Evolutionary conservation across 495 filamentous ascomycete species (phyloP).

Genomic region (Mycothermus thermophilus): DNA sequence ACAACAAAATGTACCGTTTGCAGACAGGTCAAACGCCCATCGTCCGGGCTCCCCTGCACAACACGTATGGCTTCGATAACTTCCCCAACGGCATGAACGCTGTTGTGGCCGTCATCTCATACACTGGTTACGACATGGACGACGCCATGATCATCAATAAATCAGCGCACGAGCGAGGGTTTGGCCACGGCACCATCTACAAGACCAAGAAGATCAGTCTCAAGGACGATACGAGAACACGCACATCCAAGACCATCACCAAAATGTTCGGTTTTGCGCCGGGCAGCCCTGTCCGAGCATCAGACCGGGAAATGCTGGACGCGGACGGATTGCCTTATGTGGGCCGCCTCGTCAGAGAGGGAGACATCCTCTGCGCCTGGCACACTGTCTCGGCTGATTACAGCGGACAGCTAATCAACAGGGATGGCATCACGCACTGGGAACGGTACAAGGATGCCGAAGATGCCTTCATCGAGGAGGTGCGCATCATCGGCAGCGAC

Average conservation of each 20-base stretch:
- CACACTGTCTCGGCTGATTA: conserved; percentile 76
- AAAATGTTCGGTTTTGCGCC: conserved; percentile 83
- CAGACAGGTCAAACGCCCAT: conserved; percentile 95
- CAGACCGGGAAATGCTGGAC: conserved; percentile 57
- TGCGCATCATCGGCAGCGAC: conserved; percentile 76
- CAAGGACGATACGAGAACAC: conserved; percentile 50
- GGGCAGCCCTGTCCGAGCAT: conserved; percentile 45
- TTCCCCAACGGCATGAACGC: conserved; percentile 98
- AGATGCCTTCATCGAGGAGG: conserved; percentile 77
- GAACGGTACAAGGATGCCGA: conserved; percentile 88
- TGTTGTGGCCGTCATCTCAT: conserved; percentile 93
- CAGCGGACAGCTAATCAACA: conserved; percentile 57
- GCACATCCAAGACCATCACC: conserved; percentile 39
- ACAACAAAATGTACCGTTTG: conserved; percentile 91
- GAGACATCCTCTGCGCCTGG: conserved; percentile 74
- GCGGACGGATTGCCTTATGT: conserved; percentile 74
- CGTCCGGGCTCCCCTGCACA: conserved; percentile 81
- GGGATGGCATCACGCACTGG: conserved; percentile 65
- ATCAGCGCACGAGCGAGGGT: conserved; percentile 92
- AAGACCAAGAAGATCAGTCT: conserved; percentile 85
- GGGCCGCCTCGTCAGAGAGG: conserved; percentile 60
- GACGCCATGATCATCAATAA: conserved; percentile 99
- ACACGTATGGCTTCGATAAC: conserved; percentile 93
- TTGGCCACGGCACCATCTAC: conserved; percentile 90
- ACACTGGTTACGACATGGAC: conserved; percentile 99